Evolutionary conservation across 805 yeast species (phyloP).

Genomic region (Scheffersomyces coipomensis): DNA sequence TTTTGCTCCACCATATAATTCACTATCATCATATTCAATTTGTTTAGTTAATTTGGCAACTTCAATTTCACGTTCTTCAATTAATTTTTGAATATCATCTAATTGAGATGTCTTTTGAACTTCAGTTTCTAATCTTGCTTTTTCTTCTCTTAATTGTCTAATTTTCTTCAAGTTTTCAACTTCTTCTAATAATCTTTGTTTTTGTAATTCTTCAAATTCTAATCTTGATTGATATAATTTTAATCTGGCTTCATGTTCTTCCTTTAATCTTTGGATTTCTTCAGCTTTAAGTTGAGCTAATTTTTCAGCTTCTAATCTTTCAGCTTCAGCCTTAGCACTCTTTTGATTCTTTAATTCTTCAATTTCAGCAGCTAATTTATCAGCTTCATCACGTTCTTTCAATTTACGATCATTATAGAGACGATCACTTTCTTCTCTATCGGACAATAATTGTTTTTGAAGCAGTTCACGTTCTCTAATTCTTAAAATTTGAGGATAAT

Average conservation of each 20-base stretch:
- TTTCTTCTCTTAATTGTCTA: conserved; percentile 38
- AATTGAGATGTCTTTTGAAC: conserved; percentile 17
- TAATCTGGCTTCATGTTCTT: conserved; percentile 32
- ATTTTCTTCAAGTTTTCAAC: conserved; percentile 38
- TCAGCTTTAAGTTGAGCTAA: conserved; percentile 29
- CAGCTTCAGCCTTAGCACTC: conserved; percentile 18
- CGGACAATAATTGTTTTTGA: conserved; percentile 19
- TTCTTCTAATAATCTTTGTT: conserved; percentile 36
- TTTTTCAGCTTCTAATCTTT: conserved; percentile 25
- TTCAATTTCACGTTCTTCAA: conserved; percentile 32
- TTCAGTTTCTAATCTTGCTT: conserved; percentile 26
- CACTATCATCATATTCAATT: conserved; percentile 31
- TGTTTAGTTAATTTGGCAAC: conserved; percentile 29
- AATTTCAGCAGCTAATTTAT: conserved; percentile 27
- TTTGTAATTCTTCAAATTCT: conserved; percentile 38
- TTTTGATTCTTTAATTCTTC: conserved; percentile 27
- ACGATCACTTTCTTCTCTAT: conserved; percentile 26
- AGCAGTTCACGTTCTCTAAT: conserved; percentile 24
- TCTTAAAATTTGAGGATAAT: conserved; percentile 12
- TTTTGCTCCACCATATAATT: conserved; percentile 12
- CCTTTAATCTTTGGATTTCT: conserved; percentile 32
- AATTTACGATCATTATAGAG: conserved; percentile 21
- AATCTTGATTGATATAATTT: conserved; percentile 26
- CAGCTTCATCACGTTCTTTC: conserved; percentile 23
- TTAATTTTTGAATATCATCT: conserved; percentile 26